Evolutionary conservation across 2,329 filamentous ascomycete genomes (phyloP).

Genomic region (Aspergillaceae sp.): DNA sequence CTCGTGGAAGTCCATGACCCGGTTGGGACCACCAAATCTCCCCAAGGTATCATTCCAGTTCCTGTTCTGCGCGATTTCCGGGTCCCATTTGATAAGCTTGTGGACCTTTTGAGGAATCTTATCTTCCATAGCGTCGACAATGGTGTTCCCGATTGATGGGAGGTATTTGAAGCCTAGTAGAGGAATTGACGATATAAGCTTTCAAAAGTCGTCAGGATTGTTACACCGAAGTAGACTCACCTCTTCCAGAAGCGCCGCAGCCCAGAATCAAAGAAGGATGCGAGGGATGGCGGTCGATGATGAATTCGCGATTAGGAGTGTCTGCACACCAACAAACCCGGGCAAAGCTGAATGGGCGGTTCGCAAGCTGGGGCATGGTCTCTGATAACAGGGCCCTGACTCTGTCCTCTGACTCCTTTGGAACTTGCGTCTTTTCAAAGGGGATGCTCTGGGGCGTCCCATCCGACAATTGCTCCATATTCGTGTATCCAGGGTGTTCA

Average conservation of each 20-base stretch:
- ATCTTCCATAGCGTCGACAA: constrained; percentile 41
- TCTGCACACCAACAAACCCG: constrained; percentile 52
- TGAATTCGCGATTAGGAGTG: constrained; percentile 45
- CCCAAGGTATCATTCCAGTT: constrained; percentile 42
- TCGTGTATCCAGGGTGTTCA: constrained; percentile 49
- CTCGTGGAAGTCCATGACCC: constrained; percentile 41
- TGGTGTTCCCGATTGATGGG: constrained; percentile 42
- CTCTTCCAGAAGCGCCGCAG: constrained; percentile 40
- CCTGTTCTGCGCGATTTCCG: constrained; percentile 39
- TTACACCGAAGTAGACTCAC: constrained; percentile 1
- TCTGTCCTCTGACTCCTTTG: constrained; percentile 39
- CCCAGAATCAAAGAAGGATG: constrained; percentile 39
- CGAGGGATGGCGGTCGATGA: constrained; percentile 44
- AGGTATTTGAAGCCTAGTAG: constrained; percentile 43
- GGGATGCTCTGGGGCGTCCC: constrained; percentile 28
- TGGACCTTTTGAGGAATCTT: constrained; percentile 34
- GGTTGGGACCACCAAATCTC: constrained; percentile 39
- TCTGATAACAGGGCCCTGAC: constrained; percentile 43
- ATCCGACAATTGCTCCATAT: constrained; percentile 27
- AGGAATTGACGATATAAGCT: no score
- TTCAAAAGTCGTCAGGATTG: no score
- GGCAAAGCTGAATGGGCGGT: constrained; percentile 43
- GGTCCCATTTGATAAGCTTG: constrained; percentile 42
- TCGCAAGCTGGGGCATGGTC: constrained; percentile 45
- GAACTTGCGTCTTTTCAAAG: constrained; percentile 37